Conservation (phyloP, 192 early-diverging fungal species). For the Coemansia sp. region DNA sequence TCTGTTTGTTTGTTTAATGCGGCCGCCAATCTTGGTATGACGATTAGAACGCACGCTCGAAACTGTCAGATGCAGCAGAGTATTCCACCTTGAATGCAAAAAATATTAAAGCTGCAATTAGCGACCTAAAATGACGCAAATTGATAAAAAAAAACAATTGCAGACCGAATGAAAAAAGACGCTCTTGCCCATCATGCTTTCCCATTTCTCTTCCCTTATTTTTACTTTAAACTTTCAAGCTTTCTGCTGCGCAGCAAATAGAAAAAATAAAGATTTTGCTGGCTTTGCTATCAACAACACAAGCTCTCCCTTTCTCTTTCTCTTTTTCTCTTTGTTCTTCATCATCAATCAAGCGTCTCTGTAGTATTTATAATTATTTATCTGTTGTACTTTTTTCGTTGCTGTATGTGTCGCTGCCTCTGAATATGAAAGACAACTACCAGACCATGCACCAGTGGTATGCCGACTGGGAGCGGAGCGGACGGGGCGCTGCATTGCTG, state of each 20-base stretch:
- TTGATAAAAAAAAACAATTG: no score
- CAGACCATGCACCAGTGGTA: slow-evolving; percentile 34
- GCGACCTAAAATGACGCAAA: no score
- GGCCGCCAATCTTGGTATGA: background rate
- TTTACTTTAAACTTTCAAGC: background rate
- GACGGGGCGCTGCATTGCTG: slow-evolving; percentile 11
- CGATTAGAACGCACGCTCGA: background rate
- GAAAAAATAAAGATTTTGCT: background rate
- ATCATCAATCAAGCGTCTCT: no score
- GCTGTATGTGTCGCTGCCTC: background rate
- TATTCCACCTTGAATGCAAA: no score
- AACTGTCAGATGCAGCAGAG: no score
- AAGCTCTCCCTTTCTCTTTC: background rate
- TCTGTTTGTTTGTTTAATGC: background rate
- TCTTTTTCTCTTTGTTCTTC: background rate
- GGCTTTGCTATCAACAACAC: background rate
- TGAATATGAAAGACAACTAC: slow-evolving; percentile 40
- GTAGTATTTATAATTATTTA: background rate
- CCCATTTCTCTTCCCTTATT: no score
- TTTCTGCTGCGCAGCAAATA: slow-evolving; percentile 12
- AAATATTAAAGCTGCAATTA: no score
- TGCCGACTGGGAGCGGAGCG: slow-evolving; percentile 33
- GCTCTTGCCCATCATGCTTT: no score
- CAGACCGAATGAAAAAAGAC: no score
- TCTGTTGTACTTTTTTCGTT: background rate